A percentile compares a stretch with the other conserved stretches of the same genome.
Evolutionary conservation across 345 rosid species (phyloP).

Genomic region (Brassica rapa): DNA sequence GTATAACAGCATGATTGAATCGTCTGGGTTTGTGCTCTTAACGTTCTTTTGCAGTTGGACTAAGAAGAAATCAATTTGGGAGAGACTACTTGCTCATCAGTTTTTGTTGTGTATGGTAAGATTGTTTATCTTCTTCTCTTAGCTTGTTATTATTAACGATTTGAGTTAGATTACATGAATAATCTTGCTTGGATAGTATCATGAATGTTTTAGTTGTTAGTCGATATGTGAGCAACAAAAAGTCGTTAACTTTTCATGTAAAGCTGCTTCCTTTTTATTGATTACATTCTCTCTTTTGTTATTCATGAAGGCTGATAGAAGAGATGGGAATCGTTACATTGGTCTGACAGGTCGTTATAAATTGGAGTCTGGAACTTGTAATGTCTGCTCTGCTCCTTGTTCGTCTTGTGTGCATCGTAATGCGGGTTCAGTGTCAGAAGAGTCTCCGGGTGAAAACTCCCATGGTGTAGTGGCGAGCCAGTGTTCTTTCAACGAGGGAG

Average conservation of each 20-base stretch:
- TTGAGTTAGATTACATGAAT: not conserved
- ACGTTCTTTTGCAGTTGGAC: not conserved
- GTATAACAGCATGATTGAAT: not conserved
- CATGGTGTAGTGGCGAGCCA: conserved; percentile 53
- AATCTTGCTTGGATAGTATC: not conserved
- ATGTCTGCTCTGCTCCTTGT: not conserved
- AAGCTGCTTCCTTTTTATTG: not conserved
- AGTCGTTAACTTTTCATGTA: not conserved
- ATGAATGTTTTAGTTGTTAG: not conserved
- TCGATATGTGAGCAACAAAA: not conserved
- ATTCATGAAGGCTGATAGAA: not conserved
- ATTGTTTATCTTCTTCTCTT: not conserved
- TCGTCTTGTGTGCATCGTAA: not conserved
- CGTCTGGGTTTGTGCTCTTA: not conserved
- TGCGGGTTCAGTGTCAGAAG: not conserved
- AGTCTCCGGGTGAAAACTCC: conserved; percentile 56
- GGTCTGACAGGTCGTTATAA: not conserved
- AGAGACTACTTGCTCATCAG: not conserved
- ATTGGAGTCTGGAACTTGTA: not conserved
- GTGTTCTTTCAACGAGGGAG: conserved; percentile 54
- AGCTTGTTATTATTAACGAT: not conserved
- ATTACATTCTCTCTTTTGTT: not conserved
- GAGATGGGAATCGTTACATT: not conserved
- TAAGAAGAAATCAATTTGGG: not conserved
- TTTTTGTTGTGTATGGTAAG: not conserved